phyloP scores from a whole-genome alignment of 2,329 filamentous ascomycete genomes.

The Xylaria sp. region DNA sequence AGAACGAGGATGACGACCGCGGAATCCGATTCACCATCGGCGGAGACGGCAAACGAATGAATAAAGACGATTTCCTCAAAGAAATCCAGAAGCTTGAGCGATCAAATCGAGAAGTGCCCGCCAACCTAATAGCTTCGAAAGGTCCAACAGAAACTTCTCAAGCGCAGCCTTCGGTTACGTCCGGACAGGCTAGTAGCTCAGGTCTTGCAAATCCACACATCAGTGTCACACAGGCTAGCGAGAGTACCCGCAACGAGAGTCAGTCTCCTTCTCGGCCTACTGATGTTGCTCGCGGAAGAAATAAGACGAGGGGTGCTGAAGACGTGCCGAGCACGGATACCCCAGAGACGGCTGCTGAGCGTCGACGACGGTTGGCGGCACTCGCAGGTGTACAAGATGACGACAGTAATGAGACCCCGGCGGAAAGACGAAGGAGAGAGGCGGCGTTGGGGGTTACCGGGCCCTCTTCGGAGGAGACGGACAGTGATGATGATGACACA shows the following conservation, averaged over 20 bases:
- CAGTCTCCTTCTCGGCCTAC: slow-evolving; percentile 36
- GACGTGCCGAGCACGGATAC: slow-evolving; percentile 52
- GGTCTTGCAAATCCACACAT: slow-evolving; percentile 39
- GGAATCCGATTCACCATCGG: slow-evolving; percentile 81
- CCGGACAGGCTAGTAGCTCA: slow-evolving; percentile 10
- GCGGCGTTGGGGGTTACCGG: slow-evolving; percentile 74
- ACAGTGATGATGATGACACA: slow-evolving; percentile 69
- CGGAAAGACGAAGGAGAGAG: slow-evolving; percentile 77
- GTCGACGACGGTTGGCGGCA: slow-evolving; percentile 70
- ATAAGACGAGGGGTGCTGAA: slow-evolving; percentile 35
- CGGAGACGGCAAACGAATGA: slow-evolving; percentile 78
- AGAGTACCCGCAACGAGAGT: slow-evolving; percentile 38
- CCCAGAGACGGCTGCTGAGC: slow-evolving; percentile 76
- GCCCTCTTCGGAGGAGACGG: slow-evolving; percentile 57
- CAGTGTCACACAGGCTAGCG: slow-evolving; percentile 47
- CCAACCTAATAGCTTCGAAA: slow-evolving; percentile 61
- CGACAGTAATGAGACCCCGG: slow-evolving; percentile 72
- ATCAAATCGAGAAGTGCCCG: slow-evolving; percentile 67
- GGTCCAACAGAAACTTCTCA: slow-evolving; percentile 35
- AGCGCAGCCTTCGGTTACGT: background rate
- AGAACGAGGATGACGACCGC: slow-evolving; percentile 72
- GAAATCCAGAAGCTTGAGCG: slow-evolving; percentile 79
- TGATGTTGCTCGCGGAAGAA: slow-evolving; percentile 41
- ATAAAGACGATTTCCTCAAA: slow-evolving; percentile 81
- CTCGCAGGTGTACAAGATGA: slow-evolving; percentile 58